Evolutionary conservation across 495 filamentous ascomycete species (phyloP).

Genomic region (Chaetomidium leptoderma): DNA sequence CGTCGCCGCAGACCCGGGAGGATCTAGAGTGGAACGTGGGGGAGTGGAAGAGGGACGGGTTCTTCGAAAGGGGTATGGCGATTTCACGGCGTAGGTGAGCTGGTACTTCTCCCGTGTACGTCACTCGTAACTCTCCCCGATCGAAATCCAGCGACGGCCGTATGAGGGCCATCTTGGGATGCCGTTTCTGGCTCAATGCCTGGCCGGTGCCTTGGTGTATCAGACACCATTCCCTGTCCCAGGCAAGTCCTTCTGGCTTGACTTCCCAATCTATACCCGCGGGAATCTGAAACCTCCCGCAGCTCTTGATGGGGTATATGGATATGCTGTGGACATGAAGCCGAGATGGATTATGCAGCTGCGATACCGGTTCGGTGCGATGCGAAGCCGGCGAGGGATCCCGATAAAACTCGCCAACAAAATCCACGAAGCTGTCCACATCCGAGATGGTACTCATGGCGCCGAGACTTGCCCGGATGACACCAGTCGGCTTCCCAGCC

Average conservation of each 20-base stretch:
- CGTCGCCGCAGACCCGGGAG: constrained; percentile 76
- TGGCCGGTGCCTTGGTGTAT: constrained; percentile 76
- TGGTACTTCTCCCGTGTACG: constrained; percentile 44
- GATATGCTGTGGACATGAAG: constrained; percentile 56
- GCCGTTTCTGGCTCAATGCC: constrained; percentile 75
- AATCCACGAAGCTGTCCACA: constrained; percentile 62
- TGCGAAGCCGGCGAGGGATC: constrained; percentile 36
- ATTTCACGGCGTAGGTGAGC: constrained; percentile 43
- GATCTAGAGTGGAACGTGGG: constrained; percentile 33
- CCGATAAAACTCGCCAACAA: constrained; percentile 74
- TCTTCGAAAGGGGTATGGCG: constrained; percentile 58
- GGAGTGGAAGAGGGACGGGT: constrained; percentile 49
- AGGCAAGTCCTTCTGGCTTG: constrained; percentile 70
- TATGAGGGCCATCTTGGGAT: constrained; percentile 79
- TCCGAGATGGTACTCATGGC: constrained; percentile 83
- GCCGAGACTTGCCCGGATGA: constrained; percentile 79
- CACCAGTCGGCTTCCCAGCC: constrained; percentile 76
- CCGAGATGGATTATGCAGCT: constrained; percentile 14
- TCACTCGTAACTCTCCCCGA: constrained; percentile 44
- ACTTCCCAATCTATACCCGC: constrained; percentile 65
- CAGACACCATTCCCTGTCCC: constrained; percentile 93
- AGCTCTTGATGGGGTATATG: constrained; percentile 86
- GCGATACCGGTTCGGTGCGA: background rate
- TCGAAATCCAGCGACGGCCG: constrained; percentile 64
- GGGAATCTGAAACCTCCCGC: constrained; percentile 71